Conservation (phyloP, 768 basidiomycete species). For the Kwoniella mangroviensis region DNA sequence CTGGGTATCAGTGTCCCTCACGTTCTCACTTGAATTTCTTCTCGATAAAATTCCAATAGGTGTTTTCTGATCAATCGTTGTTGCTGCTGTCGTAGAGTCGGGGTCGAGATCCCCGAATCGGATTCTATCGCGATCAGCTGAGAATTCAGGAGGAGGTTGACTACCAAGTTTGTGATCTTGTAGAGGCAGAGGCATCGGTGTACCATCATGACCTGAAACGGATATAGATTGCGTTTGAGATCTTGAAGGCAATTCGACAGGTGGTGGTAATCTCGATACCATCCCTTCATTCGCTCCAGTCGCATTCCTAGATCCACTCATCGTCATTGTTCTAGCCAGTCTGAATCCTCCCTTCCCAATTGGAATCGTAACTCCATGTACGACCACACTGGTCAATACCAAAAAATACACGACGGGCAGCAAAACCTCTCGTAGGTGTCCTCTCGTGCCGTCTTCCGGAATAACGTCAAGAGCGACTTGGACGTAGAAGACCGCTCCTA, state of each 20-base stretch:
- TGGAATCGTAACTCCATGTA: slow-evolving; percentile 59
- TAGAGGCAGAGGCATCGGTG: background rate
- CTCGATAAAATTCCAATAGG: slow-evolving; percentile 3
- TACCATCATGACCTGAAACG: no score
- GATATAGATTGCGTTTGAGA: background rate
- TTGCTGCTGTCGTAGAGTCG: slow-evolving; percentile 3
- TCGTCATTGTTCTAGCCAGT: slow-evolving; percentile 37
- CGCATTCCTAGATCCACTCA: slow-evolving; percentile 25
- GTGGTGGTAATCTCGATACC: slow-evolving; percentile 32
- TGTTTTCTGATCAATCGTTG: background rate
- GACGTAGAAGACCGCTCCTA: slow-evolving; percentile 39
- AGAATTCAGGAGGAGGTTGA: background rate
- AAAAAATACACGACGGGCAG: slow-evolving; percentile 58
- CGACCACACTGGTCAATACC: slow-evolving; percentile 57
- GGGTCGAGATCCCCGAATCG: slow-evolving; percentile 5
- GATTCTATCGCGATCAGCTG: slow-evolving; percentile 5
- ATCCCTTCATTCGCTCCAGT: background rate
- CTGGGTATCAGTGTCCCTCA: background rate
- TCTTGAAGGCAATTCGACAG: slow-evolving; percentile 8
- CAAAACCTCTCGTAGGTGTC: slow-evolving; percentile 38
- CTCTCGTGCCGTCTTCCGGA: slow-evolving; percentile 51
- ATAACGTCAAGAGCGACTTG: slow-evolving; percentile 56
- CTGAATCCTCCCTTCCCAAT: slow-evolving; percentile 53
- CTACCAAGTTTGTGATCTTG: background rate
- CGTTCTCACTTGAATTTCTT: background rate